These are phyloP conservation scores for Chenopodium quinoa DNA, from an alignment of 148 eudicot genomes.

Conservation along the genomic window DNA sequence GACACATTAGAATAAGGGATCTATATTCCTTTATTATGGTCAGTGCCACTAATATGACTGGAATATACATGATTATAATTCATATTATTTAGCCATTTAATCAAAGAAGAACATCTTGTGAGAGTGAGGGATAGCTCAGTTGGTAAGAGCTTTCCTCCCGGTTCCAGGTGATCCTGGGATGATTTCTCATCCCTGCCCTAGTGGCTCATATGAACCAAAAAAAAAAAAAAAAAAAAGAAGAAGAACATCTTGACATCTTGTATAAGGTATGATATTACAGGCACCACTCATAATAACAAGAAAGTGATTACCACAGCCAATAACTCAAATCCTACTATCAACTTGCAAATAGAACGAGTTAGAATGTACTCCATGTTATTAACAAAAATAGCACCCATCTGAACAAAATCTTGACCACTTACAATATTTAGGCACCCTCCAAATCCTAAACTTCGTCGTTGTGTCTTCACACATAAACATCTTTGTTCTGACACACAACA, in stretches of 20 bases:
- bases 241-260: neutral
- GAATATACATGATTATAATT: neutral
- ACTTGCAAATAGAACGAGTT: neutral
- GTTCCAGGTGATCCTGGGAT: no score
- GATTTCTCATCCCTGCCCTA: no score
- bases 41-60: neutral
- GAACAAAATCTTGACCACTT: neutral
- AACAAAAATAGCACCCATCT: no score
- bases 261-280: neutral
- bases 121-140: no score
- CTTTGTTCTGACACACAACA: neutral
- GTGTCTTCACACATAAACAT: neutral
- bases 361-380: neutral
- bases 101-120: neutral
- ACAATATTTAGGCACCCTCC: neutral
- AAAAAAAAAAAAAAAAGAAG: no score
- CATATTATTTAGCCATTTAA: neutral
- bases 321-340: neutral
- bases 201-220: no score
- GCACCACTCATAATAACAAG: neutral
- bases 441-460: neutral
- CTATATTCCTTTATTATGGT: neutral
- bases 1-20: neutral
- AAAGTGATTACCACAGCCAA: neutral
- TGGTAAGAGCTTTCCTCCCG: no score